Base-by-base conservation (phyloP, 352 stramenopile species). In the Pythium chondricola region DNA sequence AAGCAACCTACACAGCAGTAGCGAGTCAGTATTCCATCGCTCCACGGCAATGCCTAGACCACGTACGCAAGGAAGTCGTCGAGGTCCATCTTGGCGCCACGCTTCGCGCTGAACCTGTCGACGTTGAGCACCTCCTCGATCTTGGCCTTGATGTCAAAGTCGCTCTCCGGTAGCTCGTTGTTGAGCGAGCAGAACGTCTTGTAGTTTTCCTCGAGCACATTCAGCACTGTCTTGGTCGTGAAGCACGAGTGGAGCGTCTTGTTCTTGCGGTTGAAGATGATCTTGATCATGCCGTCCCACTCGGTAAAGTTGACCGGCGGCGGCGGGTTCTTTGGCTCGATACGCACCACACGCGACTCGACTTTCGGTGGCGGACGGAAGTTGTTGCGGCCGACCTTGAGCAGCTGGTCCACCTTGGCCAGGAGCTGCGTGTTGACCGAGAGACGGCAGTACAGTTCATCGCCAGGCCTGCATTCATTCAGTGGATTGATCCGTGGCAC, bases 241-340 rank as follows among this genome's bases (percentile, higher is more conserved):
- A 99, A 93, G 16, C 96, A 93, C 32, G 94, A 88, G 54, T 96
- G 80, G 18, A 99, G 71, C 29, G 95, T 99, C 81, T 99, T 99
- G 74, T 99, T 98, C 74, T 99, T 99, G 30, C 97, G 83, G 74
- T 99, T 99, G 71, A 99, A 99, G 38, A 98, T 73, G 56, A 99
- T 88, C 58, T 97, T 95, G 58, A 99, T 92, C 88, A 99, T 97
- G 30, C 97, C 97, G 67, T 99, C 97, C 97, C 97, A 99, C 74
- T 99, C 97, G 62, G 81, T 96, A 68, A 99, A 99, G 75, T 99
- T 99, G 30, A 99, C 95, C 0, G 93, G 89, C n/a, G 96, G 97
- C 16, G 96, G 95, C 46, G 97, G 97, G 71, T 99, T 99, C 43
- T 93, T 85, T 14, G 96, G 85, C 73, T 99, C 95, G 53, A 99